A percentile compares a stretch with the other conserved stretches of the same genome.
Evolutionary conservation across 495 filamentous ascomycete species (phyloP).

Genomic region (Aspergillus ostianus): DNA sequence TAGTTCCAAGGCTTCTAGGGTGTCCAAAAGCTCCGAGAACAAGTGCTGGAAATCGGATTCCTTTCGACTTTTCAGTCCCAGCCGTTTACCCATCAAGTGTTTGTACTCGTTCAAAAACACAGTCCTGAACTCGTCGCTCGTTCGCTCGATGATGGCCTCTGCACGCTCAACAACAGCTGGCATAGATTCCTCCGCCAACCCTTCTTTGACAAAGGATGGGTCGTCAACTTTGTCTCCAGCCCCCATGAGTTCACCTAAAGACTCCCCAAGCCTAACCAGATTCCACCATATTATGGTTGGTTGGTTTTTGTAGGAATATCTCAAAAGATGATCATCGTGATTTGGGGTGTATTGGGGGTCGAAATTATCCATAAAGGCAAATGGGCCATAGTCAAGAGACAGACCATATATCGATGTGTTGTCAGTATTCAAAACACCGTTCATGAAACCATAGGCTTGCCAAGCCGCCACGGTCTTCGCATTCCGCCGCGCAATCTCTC

Average conservation of each 20-base stretch:
- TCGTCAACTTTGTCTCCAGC: constrained; percentile 67
- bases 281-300: constrained; percentile 99
- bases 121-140: constrained; percentile 80
- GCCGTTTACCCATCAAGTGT: constrained; percentile 68
- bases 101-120: constrained; percentile 88
- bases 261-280: constrained; percentile 85
- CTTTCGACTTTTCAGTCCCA: constrained; percentile 67
- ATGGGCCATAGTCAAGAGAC: constrained; percentile 91
- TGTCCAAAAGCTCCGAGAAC: constrained; percentile 78
- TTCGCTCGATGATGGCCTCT: constrained; percentile 72
- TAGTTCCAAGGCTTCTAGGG: constrained; percentile 71
- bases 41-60: constrained; percentile 73
- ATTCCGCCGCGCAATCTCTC: constrained; percentile 83
- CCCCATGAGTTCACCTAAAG: constrained; percentile 85
- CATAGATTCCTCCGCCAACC: constrained; percentile 65
- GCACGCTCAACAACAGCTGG: constrained; percentile 72
- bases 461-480: constrained; percentile 87
- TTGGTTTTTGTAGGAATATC: constrained; percentile 92
- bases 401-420: constrained; percentile 91
- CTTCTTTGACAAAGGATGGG: constrained; percentile 64
- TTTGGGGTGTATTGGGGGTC: constrained; percentile 94
- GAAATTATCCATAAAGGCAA: constrained; percentile 95
- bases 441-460: constrained; percentile 98
- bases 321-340: constrained; percentile 84
- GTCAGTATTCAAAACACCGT: constrained; percentile 94